Evolutionary conservation across 257 asterid species (phyloP).

Genomic region (Eustoma russellianum): DNA sequence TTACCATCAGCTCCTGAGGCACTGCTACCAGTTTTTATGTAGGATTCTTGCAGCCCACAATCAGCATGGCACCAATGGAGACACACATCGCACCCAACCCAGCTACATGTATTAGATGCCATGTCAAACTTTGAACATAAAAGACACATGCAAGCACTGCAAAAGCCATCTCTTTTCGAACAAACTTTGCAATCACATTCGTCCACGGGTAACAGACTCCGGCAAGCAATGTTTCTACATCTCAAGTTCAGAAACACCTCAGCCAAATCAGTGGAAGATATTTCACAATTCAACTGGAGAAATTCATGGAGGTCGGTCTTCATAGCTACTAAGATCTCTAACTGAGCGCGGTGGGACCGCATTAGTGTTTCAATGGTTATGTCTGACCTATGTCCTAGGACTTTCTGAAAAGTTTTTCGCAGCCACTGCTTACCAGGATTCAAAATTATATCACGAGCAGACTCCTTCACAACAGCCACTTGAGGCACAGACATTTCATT

Average conservation of each 20-base stretch:
- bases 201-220: slow-evolving; percentile 70
- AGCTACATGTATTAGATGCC: slow-evolving; percentile 91
- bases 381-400: slow-evolving; percentile 55
- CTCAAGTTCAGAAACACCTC: slow-evolving; percentile 72
- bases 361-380: slow-evolving; percentile 52
- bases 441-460: slow-evolving; percentile 52
- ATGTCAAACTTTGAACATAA: slow-evolving; percentile 91
- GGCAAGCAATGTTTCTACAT: slow-evolving; percentile 70
- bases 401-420: slow-evolving; percentile 69
- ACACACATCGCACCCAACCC: slow-evolving; percentile 99
- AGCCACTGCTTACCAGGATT: slow-evolving; percentile 64
- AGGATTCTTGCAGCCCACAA: slow-evolving; percentile 79
- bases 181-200: slow-evolving; percentile 92
- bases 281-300: slow-evolving; percentile 40
- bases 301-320: slow-evolving; percentile 71
- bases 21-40: slow-evolving; percentile 70
- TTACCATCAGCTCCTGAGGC: slow-evolving; percentile 53
- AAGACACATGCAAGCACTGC: slow-evolving; percentile 96
- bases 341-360: slow-evolving; percentile 47
- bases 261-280: slow-evolving; percentile 56
- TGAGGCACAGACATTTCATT: slow-evolving; percentile 49
- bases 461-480: slow-evolving; percentile 52
- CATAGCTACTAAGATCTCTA: slow-evolving; percentile 85
- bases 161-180: slow-evolving; percentile 56
- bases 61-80: slow-evolving; percentile 98